Base-by-base conservation (phyloP, 1,284 basidiomycete genomes). In the Xerocomus cyaneibrunnescens region DNA sequence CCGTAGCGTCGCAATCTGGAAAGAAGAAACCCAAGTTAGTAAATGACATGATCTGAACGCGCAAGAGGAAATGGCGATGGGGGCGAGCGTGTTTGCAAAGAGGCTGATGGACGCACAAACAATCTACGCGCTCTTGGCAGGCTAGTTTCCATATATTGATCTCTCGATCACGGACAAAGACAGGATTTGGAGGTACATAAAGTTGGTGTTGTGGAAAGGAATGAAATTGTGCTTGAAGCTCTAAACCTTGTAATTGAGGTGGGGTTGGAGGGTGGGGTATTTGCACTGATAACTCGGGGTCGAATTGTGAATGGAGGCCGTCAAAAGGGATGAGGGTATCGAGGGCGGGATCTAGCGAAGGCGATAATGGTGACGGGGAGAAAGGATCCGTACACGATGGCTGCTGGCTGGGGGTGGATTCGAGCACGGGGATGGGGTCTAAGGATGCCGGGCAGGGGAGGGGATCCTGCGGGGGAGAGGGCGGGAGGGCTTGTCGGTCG, bases 71-170 rank as follows among this genome's bases (percentile, higher is more conserved):
- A 38, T 30, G 28, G 8, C 28, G 6, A 30, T 12, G 8, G 28
- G 9, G 12, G 16, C 21, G 17, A 41, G 46, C 23, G 10, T 34
- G 39, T 40, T 40, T 45, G 48, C 38, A 42, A 44, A 25, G 44
- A 42, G 36, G 57, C 14, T 42, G 46, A 47, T 43, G 55, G 19
- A 67, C 65, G 56, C 37, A 67, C 65, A 67, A 42, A 54, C 52
- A 70, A 48, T 67, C 65, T 54, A 67, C 65, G 32, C 65, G 65
- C 52, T 67, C 65, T 51, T 70, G 65, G 42, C 65, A 67, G 14
- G 65, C 65, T n/a, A 67, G 55, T 53, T 67, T 67, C 65, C 65
- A 67, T 45, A 67, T 67, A 48, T 67, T 67, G 56, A 70, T 60
- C 38, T 67, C 65, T 17, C 65, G 55, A 58, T 69, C 67, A 25